Base-by-base conservation (phyloP, 2,329 filamentous ascomycete species). In the Epichloe festucae region DNA sequence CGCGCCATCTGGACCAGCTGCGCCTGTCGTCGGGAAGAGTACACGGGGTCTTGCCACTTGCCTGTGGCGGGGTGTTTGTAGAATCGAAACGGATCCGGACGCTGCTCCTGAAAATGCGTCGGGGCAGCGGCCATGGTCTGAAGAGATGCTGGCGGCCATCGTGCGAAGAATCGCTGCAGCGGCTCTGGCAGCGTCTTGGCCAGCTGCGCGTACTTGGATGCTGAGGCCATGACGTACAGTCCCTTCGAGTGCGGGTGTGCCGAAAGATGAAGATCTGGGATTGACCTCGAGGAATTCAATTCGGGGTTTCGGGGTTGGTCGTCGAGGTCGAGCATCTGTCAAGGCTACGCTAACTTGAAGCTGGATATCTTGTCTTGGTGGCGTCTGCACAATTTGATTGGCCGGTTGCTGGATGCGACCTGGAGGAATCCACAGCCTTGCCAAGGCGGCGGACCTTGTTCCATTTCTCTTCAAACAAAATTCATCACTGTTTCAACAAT, bases 1-100 rank as follows among this genome's bases (percentile, higher is more conserved):
- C 78, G 73, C 4, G 93, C 89, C 61, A 97, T 69, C 71, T 95
- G 94, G 60, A 93, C 86, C 23, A 98, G 77, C 60, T 95, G 87
- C 23, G 90, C 90, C 74, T 98, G 93, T 55, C 87, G 79, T 51
- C 93, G 81, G 59, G 95, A 75, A 5, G 89, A 94, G 72, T 84
- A 90, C 52, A 82, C 77, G 0, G 93, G 88, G 57, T 89, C 80
- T 58, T 89, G 84, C 88, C 89, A 95, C 66, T 78, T 82, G 21
- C 87, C 86, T 0, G 89, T 95, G 42, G 74, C 71, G 39, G 85
- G 81, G 71, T 95, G 85, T 69, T 87, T 89, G 61, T 79, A 81
- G 39, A 86, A 80, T 55, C 81, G 74, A 73, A 98, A 98, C 0
- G 91, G 91, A 65, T 95, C 93, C 48, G 76, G 74, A 54, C 81